A percentile compares a stretch with the other conserved stretches of the same genome.
These are phyloP conservation scores for Barbatosphaeria neglecta DNA, from an alignment of 495 filamentous ascomycete species.

Conservation along the genomic window DNA sequence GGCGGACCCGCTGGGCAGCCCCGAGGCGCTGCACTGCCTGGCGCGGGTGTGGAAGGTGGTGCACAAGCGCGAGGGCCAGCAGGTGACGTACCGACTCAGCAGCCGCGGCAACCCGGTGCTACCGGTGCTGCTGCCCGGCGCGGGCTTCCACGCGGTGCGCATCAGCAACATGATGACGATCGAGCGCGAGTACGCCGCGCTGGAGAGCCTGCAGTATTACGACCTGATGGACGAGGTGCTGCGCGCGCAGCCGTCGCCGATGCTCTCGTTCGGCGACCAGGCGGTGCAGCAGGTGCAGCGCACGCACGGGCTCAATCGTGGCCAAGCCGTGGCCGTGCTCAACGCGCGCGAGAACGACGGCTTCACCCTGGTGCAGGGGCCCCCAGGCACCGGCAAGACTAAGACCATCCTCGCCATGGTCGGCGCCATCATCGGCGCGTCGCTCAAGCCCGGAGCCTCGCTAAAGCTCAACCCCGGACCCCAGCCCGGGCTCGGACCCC, in stretches of 20 bases:
- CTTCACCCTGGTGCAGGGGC: constrained; percentile 92
- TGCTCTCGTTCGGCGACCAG: constrained; percentile 66
- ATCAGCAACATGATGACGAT: constrained; percentile 81
- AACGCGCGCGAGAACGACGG: constrained; percentile 90
- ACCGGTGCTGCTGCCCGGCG: constrained; percentile 42
- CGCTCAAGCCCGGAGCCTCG: too few species aligned
- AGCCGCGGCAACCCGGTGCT: constrained; percentile 36
- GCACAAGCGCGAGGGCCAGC: constrained; percentile 63
- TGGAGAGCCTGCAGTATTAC: constrained; percentile 85
- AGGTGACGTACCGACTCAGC: constrained; percentile 76
- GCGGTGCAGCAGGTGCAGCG: constrained; percentile 52
- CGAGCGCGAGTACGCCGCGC: constrained; percentile 86
- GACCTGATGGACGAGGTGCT: constrained; percentile 88
- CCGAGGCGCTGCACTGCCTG: constrained; percentile 63
- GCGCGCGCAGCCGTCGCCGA: constrained; percentile 74
- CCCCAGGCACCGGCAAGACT: constrained; percentile 93
- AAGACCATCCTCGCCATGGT: constrained; percentile 97
- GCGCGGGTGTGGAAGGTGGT: constrained; percentile 70
- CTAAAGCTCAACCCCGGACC: too few species aligned
- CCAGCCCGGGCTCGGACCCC: too few species aligned
- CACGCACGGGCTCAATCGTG: constrained; percentile 74
- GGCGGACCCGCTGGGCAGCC: constrained; percentile 48
- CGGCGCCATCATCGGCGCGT: constrained; percentile 85
- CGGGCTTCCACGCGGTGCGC: constrained; percentile 61
- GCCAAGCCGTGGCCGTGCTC: constrained; percentile 85